Evolutionary conservation across 768 basidiomycete species (phyloP).

Genomic region (Lactifluus subvellereus): DNA sequence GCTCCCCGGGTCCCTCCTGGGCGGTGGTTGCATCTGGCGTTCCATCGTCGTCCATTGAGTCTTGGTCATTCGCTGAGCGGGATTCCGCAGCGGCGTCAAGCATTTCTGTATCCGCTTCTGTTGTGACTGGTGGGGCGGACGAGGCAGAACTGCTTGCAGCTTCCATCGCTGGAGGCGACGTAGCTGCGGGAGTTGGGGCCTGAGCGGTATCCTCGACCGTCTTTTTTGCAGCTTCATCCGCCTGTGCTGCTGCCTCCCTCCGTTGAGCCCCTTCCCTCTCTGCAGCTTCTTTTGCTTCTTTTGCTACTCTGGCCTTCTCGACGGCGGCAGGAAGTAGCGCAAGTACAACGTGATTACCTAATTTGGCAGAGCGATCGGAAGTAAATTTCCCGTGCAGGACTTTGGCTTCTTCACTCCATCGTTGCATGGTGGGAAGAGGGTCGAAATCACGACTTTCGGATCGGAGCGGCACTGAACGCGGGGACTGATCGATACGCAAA

Average conservation of each 20-base stretch:
- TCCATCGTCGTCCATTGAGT: slow-evolving; percentile 10
- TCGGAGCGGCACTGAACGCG: slow-evolving; percentile 35
- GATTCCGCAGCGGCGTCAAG: slow-evolving; percentile 32
- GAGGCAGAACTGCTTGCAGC: slow-evolving; percentile 31
- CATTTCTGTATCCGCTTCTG: slow-evolving; percentile 48
- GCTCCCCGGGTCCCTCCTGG: slow-evolving; percentile 24
- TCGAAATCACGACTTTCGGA: slow-evolving; percentile 60
- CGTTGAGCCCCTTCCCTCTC: slow-evolving; percentile 46
- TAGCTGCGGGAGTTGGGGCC: slow-evolving; percentile 22
- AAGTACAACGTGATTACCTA: slow-evolving; percentile 66
- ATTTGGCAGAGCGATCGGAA: slow-evolving; percentile 54
- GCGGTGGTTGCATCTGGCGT: slow-evolving; percentile 17
- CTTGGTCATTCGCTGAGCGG: slow-evolving; percentile 8
- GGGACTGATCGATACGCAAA: slow-evolving; percentile 55
- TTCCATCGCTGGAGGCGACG: slow-evolving; percentile 1
- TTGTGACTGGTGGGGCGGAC: slow-evolving; percentile 32
- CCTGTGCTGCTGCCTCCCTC: slow-evolving; percentile 33
- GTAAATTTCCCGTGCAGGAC: slow-evolving; percentile 73
- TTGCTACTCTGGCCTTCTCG: slow-evolving; percentile 45
- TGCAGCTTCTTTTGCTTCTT: slow-evolving; percentile 43
- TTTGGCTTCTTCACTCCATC: slow-evolving; percentile 88
- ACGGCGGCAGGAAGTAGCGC: slow-evolving; percentile 76
- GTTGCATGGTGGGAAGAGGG: slow-evolving; percentile 73
- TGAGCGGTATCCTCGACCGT: slow-evolving; percentile 32
- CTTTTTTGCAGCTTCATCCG: slow-evolving; percentile 34